phyloP scores from a whole-genome alignment of 495 filamentous ascomycete species.

The Aspergillus steynii region DNA sequence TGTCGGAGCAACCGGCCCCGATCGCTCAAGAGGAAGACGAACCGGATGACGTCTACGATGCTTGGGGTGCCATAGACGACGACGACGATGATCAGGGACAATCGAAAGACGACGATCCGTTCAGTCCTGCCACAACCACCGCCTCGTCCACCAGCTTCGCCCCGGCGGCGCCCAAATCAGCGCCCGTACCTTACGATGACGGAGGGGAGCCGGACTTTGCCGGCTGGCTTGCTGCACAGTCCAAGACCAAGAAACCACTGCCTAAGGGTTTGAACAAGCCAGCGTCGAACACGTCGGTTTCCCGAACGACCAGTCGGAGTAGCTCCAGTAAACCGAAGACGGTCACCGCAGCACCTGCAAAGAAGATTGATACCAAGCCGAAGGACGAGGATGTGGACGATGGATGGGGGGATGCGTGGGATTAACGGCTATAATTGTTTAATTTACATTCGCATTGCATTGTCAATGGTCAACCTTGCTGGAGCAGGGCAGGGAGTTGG shows the following conservation, averaged over 20 bases:
- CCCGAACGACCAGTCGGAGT: slow-evolving; percentile 33
- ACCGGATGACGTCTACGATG: slow-evolving; percentile 60
- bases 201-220: slow-evolving; percentile 90
- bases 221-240: slow-evolving; percentile 85
- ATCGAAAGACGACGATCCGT: slow-evolving; percentile 45
- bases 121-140: slow-evolving; percentile 43
- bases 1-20: slow-evolving; percentile 42
- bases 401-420: slow-evolving; percentile 61
- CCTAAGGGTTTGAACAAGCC: slow-evolving; percentile 75
- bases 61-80: slow-evolving; percentile 72
- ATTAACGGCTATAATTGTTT: slow-evolving; percentile 26
- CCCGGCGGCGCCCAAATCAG: slow-evolving; percentile 28
- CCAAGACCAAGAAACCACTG: slow-evolving; percentile 68
- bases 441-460: not conserved
- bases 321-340: slow-evolving; percentile 40
- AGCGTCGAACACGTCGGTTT: slow-evolving; percentile 28
- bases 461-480: not conserved
- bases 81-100: slow-evolving; percentile 54
- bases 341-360: slow-evolving; percentile 29
- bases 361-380: slow-evolving; percentile 52
- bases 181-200: slow-evolving; percentile 67
- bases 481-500: not conserved
- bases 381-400: slow-evolving; percentile 51
- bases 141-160: slow-evolving; percentile 33
- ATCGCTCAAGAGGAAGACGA: slow-evolving; percentile 43